Percentiles rank a stretch among this genome's conserved stretches.
Conservation (phyloP, 2,329 filamentous ascomycete genomes). For the Tolypocladium ovalisporum region DNA sequence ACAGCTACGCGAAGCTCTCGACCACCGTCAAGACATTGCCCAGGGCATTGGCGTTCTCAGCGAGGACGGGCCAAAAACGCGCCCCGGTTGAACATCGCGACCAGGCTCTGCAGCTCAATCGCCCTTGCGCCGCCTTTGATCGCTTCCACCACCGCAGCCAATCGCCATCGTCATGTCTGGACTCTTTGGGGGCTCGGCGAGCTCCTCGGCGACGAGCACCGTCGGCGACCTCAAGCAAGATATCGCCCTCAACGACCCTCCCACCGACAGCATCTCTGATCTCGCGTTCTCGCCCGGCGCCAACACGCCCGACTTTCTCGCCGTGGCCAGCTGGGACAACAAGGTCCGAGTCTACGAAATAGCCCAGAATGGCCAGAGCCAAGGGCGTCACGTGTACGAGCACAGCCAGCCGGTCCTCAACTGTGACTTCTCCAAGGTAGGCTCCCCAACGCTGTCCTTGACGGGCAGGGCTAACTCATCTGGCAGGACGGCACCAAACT, state of each 20-base stretch:
- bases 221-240: constrained; percentile 88
- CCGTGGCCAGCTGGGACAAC: constrained; percentile 93
- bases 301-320: constrained; percentile 60
- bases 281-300: constrained; percentile 65
- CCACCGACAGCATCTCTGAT: constrained; percentile 82
- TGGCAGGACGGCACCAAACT: constrained; percentile 79
- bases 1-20: not conserved
- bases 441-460: constrained; percentile 12
- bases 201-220: constrained; percentile 53
- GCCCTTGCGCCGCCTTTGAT: not conserved
- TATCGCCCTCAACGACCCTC: constrained; percentile 65
- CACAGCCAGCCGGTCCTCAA: constrained; percentile 77
- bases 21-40: not conserved
- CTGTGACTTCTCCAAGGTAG: constrained; percentile 80
- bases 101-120: not conserved
- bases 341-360: constrained; percentile 97
- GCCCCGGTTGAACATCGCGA: not conserved
- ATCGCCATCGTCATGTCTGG: constrained; percentile 45
- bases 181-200: constrained; percentile 44
- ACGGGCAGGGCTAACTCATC: not conserved
- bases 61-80: not conserved
- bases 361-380: constrained; percentile 61
- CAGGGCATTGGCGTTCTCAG: not conserved
- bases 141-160: constrained; percentile 4
- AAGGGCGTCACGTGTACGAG: constrained; percentile 77